Evolutionary conservation across 768 basidiomycete genomes (phyloP), one percentile per base, ranked within the genome.

Genomic region (Melanogaster broomeanus): DNA sequence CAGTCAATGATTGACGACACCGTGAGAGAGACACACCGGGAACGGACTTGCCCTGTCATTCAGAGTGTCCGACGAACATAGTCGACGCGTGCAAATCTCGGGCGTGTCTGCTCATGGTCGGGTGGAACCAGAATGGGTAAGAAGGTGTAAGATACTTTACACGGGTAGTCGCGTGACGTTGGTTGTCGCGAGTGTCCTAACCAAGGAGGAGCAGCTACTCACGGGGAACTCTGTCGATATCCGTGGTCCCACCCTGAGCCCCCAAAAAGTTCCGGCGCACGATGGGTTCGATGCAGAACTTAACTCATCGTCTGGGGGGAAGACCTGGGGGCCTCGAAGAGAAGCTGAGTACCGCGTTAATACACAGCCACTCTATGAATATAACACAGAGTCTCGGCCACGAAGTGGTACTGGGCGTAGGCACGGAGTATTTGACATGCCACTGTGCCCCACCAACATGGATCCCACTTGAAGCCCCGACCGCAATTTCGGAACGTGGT

Each of bases 161-260:
- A n/a, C 10, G 30, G 42, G 39, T 22, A 52, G 16, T 11, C 4
- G 38, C 7, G 3, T 15, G 18, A 52, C 44, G 24, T 61, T n/a
- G 61, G 24, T 48, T 56, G 28, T 53, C 52, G 21, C 49, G 52
- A 33, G 27, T 37, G 15, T 41, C 48, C 18, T 46, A 43, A 7
- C 53, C 53, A 35, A 41, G 52, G 30, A 60, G 47, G 22, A 45
- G 30, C 40, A 30, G 53, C 43, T 5, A 58, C 64, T 50, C 48
- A 73, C 71, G 72, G 24, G 72, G 72, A 31, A 72, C 72, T 28
- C 61, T 57, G 52, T 71, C 49, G 7, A 61, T 30, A 42, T 57
- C 45, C 61, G 70, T 49, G 18, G 27, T 30, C 15, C 43, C 59
- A 27, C 71, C 58, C 28, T 64, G 61, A 35, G 59, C 62, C 11